Percentiles rank a stretch among this genome's conserved stretches.
Conservation (phyloP, 179 eudicot genomes). For the Beta lomatogona region DNA sequence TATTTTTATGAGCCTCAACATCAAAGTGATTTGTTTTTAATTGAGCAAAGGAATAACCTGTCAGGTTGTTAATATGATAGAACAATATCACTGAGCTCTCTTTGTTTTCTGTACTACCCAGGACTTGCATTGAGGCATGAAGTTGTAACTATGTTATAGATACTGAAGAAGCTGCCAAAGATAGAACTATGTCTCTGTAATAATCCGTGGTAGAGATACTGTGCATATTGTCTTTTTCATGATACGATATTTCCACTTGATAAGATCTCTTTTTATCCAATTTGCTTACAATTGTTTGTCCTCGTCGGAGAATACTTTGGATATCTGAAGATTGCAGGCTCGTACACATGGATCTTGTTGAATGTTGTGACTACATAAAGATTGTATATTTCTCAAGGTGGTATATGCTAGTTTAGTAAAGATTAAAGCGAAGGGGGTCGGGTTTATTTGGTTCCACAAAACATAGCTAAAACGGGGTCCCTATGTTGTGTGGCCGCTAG, state of each 20-base stretch:
- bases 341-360: neutral
- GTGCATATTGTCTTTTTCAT: neutral
- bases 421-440: slow-evolving; percentile 25
- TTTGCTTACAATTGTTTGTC: neutral
- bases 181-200: neutral
- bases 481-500: slow-evolving; percentile 99
- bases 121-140: slow-evolving; percentile 1
- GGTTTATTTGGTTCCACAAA: slow-evolving; percentile 39
- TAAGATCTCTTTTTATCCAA: neutral
- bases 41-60: neutral
- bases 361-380: slow-evolving; percentile 9
- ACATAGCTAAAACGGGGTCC: slow-evolving; percentile 97
- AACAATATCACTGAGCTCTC: neutral
- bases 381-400: slow-evolving; percentile 16
- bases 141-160: slow-evolving; percentile 10
- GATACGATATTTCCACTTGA: neutral
- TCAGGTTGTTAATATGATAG: neutral
- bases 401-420: slow-evolving; percentile 17
- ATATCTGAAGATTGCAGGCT: neutral
- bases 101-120: slow-evolving; percentile 7
- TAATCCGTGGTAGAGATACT: neutral
- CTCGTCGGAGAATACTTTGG: slow-evolving; percentile 6
- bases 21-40: neutral
- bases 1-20: neutral
- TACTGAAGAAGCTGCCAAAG: slow-evolving; percentile 1